Percentiles rank a stretch among this genome's conserved stretches.
These are phyloP conservation scores for Penicillium parvum DNA, from an alignment of 495 filamentous ascomycete genomes.

Conservation along the genomic window DNA sequence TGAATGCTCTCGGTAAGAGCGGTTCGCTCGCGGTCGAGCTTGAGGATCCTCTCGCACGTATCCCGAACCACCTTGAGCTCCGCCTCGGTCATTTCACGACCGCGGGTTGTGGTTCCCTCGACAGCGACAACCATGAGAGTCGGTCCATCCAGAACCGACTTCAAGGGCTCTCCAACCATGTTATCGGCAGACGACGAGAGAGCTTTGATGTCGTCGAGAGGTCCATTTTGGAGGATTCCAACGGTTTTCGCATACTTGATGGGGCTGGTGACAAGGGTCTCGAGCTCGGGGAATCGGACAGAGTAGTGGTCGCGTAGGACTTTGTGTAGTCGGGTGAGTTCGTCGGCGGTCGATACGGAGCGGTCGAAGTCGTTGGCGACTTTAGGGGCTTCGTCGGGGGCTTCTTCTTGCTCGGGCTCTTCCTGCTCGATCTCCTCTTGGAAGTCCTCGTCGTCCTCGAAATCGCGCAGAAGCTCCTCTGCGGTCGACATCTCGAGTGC, in stretches of 20 bases:
- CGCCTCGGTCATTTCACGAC: constrained; percentile 65
- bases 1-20: constrained; percentile 92
- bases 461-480: constrained; percentile 45
- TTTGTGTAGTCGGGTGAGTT: constrained; percentile 92
- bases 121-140: constrained; percentile 94
- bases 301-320: constrained; percentile 94
- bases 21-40: constrained; percentile 81
- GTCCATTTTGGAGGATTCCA: constrained; percentile 87
- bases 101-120: constrained; percentile 85
- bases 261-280: constrained; percentile 85
- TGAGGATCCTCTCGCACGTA: constrained; percentile 82
- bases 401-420: constrained; percentile 27
- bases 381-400: constrained; percentile 19
- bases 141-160: constrained; percentile 77
- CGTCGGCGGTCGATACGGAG: constrained; percentile 84
- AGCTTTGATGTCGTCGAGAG: constrained; percentile 81
- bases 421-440: constrained; percentile 25
- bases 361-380: constrained; percentile 85
- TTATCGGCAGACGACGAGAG: constrained; percentile 69
- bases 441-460: constrained; percentile 38
- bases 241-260: constrained; percentile 96
- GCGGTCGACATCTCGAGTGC: constrained; percentile 39
- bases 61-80: constrained; percentile 71
- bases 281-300: constrained; percentile 89
- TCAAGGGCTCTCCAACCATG: constrained; percentile 66